Evolutionary conservation across 164 flowering plant species (phyloP).

Genomic region (Pachysandra terminalis): DNA sequence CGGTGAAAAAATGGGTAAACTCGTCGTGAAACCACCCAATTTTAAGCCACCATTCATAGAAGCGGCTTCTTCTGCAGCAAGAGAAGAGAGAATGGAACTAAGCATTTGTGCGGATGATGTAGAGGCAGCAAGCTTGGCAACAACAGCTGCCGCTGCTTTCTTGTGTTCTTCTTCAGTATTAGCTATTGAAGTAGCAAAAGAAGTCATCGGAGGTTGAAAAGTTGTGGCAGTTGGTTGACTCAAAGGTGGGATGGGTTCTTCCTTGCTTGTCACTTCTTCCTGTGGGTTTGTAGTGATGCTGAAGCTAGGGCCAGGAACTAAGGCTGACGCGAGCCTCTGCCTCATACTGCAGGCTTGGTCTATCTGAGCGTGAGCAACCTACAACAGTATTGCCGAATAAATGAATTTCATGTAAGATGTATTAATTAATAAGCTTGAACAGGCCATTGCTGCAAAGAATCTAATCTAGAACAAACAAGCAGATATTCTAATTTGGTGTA

Average conservation of each 20-base stretch:
- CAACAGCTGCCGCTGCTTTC: slow-evolving; percentile 71
- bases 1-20: slow-evolving; percentile 30
- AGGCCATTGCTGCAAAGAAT: no score
- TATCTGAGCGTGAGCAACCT: slow-evolving; percentile 54
- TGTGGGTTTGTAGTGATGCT: slow-evolving; percentile 4
- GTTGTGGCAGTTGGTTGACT: slow-evolving; percentile 25
- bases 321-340: slow-evolving; percentile 28
- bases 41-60: slow-evolving; percentile 35
- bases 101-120: slow-evolving; percentile 81
- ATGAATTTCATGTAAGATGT: neutral
- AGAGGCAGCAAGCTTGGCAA: slow-evolving; percentile 77
- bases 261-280: slow-evolving; percentile 15
- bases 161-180: slow-evolving; percentile 48
- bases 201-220: slow-evolving; percentile 25
- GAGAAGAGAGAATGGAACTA: slow-evolving; percentile 62
- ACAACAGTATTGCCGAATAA: slow-evolving; percentile 12
- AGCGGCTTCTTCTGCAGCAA: slow-evolving; percentile 79
- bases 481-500: no score
- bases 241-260: slow-evolving; percentile 26
- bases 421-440: neutral
- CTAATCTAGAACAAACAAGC: no score
- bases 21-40: slow-evolving; percentile 29
- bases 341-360: slow-evolving; percentile 35
- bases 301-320: slow-evolving; percentile 14
- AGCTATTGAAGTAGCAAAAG: slow-evolving; percentile 31